These are phyloP conservation scores for Lachnum nothofagi DNA, from an alignment of 2,329 filamentous ascomycete species.

Conservation along the genomic window DNA sequence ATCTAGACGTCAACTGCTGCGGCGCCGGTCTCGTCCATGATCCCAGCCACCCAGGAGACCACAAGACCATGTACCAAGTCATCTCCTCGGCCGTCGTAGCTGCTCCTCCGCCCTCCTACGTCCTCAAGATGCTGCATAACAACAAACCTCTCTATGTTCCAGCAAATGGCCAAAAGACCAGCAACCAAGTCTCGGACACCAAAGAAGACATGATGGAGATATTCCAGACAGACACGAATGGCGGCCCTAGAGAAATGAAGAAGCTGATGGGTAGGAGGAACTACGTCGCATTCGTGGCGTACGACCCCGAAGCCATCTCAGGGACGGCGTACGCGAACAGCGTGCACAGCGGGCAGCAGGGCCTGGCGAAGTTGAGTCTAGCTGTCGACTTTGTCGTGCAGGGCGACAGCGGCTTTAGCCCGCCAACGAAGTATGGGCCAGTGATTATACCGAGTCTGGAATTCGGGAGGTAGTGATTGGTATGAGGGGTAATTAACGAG, in stretches of 20 bases:
- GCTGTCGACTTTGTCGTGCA: conserved; percentile 97
- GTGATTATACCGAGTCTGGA: conserved; percentile 88
- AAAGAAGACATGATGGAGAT: conserved; percentile 99
- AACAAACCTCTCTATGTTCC: conserved; percentile 90
- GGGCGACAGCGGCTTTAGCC: conserved; percentile 73
- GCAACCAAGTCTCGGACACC: conserved; percentile 74
- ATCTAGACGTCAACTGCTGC: conserved; percentile 73
- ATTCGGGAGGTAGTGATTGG: conserved; percentile 58
- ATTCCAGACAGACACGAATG: conserved; percentile 88
- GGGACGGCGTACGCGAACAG: conserved; percentile 29
- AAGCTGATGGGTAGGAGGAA: conserved; percentile 91
- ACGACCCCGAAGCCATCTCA: conserved; percentile 68
- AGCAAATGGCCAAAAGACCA: conserved; percentile 75
- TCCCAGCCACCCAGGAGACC: conserved; percentile 80
- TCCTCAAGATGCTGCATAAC: conserved; percentile 92
- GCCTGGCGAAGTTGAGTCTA: conserved; percentile 67
- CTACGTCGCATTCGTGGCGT: conserved; percentile 89
- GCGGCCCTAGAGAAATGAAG: conserved; percentile 75
- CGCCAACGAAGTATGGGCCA: conserved; percentile 91
- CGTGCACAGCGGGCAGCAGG: conserved; percentile 36
- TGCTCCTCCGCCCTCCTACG: conserved; percentile 75
- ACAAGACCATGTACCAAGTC: conserved; percentile 99
- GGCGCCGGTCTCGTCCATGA: conserved; percentile 94
- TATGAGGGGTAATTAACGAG: too few relatives aligned
- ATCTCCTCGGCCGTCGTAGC: conserved; percentile 92